Evolutionary conservation across 345 rosid genomes (phyloP).

Genomic region (Euphorbia pulcherrima): DNA sequence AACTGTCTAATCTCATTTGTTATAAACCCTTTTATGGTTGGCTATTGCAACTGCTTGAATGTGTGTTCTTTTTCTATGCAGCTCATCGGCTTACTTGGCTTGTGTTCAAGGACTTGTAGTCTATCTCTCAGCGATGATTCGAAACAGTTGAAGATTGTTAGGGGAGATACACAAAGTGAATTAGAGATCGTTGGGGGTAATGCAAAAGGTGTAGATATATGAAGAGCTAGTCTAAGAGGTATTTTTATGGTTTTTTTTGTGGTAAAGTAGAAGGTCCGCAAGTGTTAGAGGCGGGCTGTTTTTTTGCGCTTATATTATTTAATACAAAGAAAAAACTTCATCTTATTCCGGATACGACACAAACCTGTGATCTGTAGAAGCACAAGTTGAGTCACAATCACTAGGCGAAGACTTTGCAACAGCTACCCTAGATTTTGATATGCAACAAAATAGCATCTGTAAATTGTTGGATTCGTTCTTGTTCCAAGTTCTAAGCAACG

Average conservation of each 20-base stretch:
- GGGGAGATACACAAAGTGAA: background rate
- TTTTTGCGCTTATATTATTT: too few species aligned
- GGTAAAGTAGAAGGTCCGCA: background rate
- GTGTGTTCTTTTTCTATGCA: conserved; percentile 1
- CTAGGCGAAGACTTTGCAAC: too few species aligned
- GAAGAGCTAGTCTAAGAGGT: background rate
- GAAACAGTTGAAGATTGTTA: background rate
- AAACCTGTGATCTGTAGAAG: too few species aligned
- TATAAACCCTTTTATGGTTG: background rate
- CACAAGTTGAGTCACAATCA: too few species aligned
- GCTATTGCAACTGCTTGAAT: background rate
- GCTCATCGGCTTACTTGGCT: conserved; percentile 15
- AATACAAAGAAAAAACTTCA: too few species aligned
- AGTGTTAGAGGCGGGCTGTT: background rate
- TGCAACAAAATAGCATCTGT: background rate
- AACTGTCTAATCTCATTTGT: background rate
- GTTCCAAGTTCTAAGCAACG: background rate
- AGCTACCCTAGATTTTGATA: background rate
- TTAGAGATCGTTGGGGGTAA: too few species aligned
- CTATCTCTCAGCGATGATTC: background rate
- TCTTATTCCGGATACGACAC: too few species aligned
- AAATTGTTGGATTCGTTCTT: background rate
- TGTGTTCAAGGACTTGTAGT: background rate
- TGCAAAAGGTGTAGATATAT: background rate
- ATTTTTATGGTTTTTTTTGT: background rate